phyloP scores from a whole-genome alignment of 2,329 filamentous ascomycete species.

The Epichloe coenophiala region DNA sequence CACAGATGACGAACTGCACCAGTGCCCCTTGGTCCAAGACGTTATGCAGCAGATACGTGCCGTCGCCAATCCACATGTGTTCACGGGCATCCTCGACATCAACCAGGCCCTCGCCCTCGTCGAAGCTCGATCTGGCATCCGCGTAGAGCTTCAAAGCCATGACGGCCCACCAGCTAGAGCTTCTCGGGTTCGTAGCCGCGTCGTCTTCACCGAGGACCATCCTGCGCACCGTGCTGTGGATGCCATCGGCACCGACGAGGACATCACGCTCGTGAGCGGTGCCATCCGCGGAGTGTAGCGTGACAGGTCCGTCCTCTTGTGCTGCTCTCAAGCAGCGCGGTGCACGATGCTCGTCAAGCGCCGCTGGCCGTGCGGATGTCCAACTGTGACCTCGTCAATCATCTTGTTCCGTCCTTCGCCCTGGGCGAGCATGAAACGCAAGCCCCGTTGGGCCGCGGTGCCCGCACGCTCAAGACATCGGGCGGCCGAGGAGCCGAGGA shows the following conservation, averaged over 20 bases:
- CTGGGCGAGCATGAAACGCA: conserved; percentile 6
- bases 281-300: conserved; percentile 9
- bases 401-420: conserved; percentile 2
- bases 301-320: not conserved
- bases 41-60: not conserved
- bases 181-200: not conserved
- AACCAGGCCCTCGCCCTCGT: too few species aligned
- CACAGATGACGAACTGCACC: too few species aligned
- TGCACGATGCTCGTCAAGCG: conserved; percentile 8
- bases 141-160: not conserved
- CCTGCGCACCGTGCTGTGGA: conserved; percentile 9
- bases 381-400: not conserved
- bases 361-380: not conserved
- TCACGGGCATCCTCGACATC: too few species aligned
- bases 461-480: conserved; percentile 8
- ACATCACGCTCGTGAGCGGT: conserved; percentile 6
- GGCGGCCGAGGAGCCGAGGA: not conserved
- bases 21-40: not conserved
- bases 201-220: conserved; percentile 7
- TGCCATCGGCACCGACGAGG: conserved; percentile 11
- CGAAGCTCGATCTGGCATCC: not conserved
- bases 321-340: conserved; percentile 6
- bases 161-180: not conserved
- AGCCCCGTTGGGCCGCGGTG: conserved; percentile 8
- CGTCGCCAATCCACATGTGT: too few species aligned